phyloP scores from a whole-genome alignment of 371 early-diverging fungal species.

The Syncephalastrum sp. region DNA sequence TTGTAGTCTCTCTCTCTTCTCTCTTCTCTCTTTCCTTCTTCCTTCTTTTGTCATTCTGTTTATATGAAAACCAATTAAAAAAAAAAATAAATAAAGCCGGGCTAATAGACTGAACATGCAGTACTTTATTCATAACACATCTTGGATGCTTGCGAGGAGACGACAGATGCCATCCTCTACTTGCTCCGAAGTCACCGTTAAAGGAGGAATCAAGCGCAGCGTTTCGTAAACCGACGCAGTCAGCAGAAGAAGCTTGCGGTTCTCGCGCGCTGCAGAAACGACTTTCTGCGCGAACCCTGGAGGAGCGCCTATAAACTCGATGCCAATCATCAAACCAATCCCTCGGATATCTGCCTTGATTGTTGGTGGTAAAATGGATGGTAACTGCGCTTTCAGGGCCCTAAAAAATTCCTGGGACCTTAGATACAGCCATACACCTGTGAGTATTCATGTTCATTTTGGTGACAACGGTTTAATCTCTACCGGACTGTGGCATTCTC shows the following conservation, averaged over 20 bases:
- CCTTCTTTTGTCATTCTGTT: background rate
- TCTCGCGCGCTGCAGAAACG: constrained; percentile 10
- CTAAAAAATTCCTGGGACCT: constrained; percentile 47
- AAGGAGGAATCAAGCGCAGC: constrained; percentile 7
- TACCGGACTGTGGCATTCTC: constrained; percentile 6
- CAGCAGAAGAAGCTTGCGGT: constrained; percentile 30
- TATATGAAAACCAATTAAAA: background rate
- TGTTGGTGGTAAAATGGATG: constrained; percentile 12
- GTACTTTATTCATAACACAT: background rate
- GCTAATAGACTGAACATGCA: background rate
- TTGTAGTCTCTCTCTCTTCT: constrained; percentile 54
- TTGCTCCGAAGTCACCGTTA: background rate
- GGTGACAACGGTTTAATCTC: background rate
- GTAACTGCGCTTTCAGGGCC: constrained; percentile 22
- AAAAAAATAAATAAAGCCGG: background rate
- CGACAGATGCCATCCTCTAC: constrained; percentile 2
- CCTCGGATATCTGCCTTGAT: constrained; percentile 38
- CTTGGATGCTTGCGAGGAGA: constrained; percentile 2
- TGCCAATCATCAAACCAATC: constrained; percentile 43
- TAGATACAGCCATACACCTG: background rate
- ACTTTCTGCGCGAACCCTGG: constrained; percentile 21
- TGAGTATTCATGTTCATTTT: too few relatives aligned
- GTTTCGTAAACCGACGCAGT: constrained; percentile 19
- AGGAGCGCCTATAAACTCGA: constrained; percentile 32
- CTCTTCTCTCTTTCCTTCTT: background rate